Percentiles rank a stretch among this genome's conserved stretches.
These are phyloP conservation scores for Rhodotorula sp. DNA, from an alignment of 1,284 basidiomycete genomes.

Conservation along the genomic window DNA sequence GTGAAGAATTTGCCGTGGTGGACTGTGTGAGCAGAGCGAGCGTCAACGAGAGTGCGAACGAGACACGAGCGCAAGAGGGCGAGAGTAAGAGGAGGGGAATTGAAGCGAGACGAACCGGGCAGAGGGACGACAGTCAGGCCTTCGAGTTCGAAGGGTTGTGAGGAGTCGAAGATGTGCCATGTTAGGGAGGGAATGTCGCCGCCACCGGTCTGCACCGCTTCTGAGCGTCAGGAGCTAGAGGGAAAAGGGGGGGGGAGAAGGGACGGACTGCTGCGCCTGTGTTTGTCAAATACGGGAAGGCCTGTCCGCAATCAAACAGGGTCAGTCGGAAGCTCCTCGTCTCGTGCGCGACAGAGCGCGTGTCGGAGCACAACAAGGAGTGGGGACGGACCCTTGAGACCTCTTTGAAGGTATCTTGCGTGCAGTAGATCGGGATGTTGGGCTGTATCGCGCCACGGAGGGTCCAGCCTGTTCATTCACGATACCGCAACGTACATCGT, in stretches of 20 bases:
- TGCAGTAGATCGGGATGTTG: constrained; percentile 70
- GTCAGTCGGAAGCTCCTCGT: background rate
- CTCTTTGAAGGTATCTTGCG: constrained; percentile 63
- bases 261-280: constrained; percentile 64
- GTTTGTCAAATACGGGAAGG: constrained; percentile 74
- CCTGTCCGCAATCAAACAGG: constrained; percentile 30
- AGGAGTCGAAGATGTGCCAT: constrained; percentile 71
- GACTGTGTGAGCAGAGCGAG: constrained; percentile 43
- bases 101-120: constrained; percentile 34
- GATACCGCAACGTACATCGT: background rate
- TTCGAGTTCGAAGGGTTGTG: constrained; percentile 63
- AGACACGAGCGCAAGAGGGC: background rate
- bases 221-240: background rate
- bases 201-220: constrained; percentile 20
- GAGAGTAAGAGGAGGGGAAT: too few species aligned
- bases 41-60: background rate
- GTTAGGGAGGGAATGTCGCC: constrained; percentile 57
- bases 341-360: background rate
- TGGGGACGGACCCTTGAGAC: constrained; percentile 54
- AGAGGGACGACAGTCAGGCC: constrained; percentile 67
- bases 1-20: constrained; percentile 53
- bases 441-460: constrained; percentile 63
- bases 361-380: background rate
- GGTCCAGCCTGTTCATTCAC: constrained; percentile 66
- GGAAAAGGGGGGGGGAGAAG: background rate